Evolutionary conservation across 1,284 basidiomycete species (phyloP), one percentile per base, ranked within the genome.

Genomic region (Ustilago lituana): DNA sequence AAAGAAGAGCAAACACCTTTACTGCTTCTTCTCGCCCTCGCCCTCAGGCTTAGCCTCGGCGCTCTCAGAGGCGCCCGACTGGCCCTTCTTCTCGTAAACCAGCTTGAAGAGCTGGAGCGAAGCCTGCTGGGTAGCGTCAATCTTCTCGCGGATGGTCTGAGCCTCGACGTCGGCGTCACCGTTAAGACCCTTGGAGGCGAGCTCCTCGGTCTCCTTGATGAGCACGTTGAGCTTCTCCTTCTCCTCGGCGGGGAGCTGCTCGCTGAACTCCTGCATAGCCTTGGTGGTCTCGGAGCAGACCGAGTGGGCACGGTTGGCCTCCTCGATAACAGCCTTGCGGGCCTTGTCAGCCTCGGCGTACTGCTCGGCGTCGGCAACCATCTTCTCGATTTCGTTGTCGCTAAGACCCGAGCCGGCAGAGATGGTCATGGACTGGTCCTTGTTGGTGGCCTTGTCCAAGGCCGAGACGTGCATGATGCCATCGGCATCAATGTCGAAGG

Each of bases 81-180:
- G 89, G 50, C 88, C 88, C 69, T 91, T 89, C 88, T 93, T 92
- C 87, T 96, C 93, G 84, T 97, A 96, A 24, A 94, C 91, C 89
- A 95, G 96, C 85, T 96, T 92, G 93, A 98, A 98, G 72, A 98
- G 90, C 75, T 92, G 92, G 44, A 98, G 88, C 27, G 92, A 95
- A 37, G 94, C 94, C 83, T 93, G 91, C 83, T 98, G 94, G n/a
- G 93, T 93, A 85, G 94, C 92, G 83, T 88, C 89, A 80, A 97
- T 91, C 88, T 94, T 94, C 83, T 91, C 89, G 81, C 92, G 91
- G 86, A 98, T 94, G 70, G 86, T 83, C 59, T 97, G 93, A 40
- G 93, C 89, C 61, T 89, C 91, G 79, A 96, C 84, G 29, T 87
- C 87, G 14, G 87, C 87, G 78, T 96, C 94, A 69, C 91, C 91